Evolutionary conservation across 495 filamentous ascomycete genomes (phyloP), one percentile per base, ranked within the genome.

Genomic region (Penicillium fimorum): DNA sequence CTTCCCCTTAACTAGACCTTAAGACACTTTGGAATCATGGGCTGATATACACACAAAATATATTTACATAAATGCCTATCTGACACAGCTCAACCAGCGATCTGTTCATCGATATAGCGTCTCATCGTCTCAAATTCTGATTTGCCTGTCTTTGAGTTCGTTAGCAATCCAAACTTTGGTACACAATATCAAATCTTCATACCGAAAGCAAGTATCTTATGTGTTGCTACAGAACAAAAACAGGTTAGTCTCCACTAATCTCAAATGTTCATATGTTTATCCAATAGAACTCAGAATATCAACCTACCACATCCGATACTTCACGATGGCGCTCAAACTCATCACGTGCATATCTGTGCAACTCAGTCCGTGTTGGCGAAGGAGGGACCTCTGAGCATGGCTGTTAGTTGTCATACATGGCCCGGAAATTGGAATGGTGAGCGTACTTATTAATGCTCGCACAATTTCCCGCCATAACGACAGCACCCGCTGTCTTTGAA

Each of bases 321-420:
- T 76, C 59, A 20, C 80, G 82, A 69, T 91, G 84, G 25, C 87
- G 79, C 68, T 90, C 85, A 65, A 94, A 92, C 60, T 94, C 90
- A 43, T 78, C 73, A 12, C 90, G 81, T 29, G 87, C 91, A 76
- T 89, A 93, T 27, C 73, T 71, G 33, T 79, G 78, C 57, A 91
- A 83, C 61, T 95, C 91, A 46, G 75, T 70, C 22, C 84, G 79
- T 11, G 86, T 80, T 5, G 74, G 57, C 4, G 76, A 76, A 4
- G 65, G 66, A 0, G 79, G 77, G 15, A 81, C 68, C 51, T 67
- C 75, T 78, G 40, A 27, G 5, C 7, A 24, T 13, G 2, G 18
- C 17, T 10, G 42, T 59, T 38, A 57, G 33, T 30, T 29, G 17
- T 56, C 8, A 48, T 40, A 20, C 47, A 37, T 12, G 18, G 48